These are phyloP conservation scores for Talaromyces wortmannii DNA, from an alignment of 495 filamentous ascomycete species.

Conservation along the genomic window DNA sequence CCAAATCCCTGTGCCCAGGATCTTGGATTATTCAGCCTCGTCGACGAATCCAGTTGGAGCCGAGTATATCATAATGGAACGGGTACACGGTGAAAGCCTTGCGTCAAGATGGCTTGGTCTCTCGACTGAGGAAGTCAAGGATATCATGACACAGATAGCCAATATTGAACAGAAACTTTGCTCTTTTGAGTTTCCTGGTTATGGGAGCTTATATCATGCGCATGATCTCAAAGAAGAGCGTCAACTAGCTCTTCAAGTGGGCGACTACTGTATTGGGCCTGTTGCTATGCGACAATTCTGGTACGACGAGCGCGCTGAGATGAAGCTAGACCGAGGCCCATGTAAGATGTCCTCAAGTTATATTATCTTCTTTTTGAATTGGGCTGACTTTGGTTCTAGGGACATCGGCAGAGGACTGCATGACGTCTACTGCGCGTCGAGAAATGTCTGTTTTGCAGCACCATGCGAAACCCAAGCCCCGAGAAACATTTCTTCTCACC, in stretches of 20 bases:
- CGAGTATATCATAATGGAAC: constrained; percentile 33
- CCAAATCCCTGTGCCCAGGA: constrained; percentile 21
- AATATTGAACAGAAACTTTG: constrained; percentile 30
- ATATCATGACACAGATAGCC: constrained; percentile 30
- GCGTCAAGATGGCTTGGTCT: constrained; percentile 25
- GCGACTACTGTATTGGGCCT: constrained; percentile 30
- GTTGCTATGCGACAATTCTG: constrained; percentile 25
- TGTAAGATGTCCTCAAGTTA: constrained; percentile 14
- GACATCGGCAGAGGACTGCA: constrained; percentile 19
- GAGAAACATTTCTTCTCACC: constrained; percentile 26
- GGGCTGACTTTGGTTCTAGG: constrained; percentile 16
- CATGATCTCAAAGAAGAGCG: constrained; percentile 16
- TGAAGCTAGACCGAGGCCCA: constrained; percentile 29
- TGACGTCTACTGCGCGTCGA: constrained; percentile 26
- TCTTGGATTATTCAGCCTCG: constrained; percentile 20
- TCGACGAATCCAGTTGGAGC: constrained; percentile 23
- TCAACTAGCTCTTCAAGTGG: constrained; percentile 14
- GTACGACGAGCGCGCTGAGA: constrained; percentile 25
- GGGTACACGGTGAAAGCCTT: constrained; percentile 25
- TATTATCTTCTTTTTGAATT: constrained; percentile 1
- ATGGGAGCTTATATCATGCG: constrained; percentile 32
- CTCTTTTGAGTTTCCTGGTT: constrained; percentile 22
- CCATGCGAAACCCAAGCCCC: constrained; percentile 22
- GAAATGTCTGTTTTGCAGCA: constrained; percentile 15
- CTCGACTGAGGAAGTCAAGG: constrained; percentile 23